Percentiles rank a stretch among this genome's conserved stretches.
These are phyloP conservation scores for Cyberlindnera veronae DNA, from an alignment of 805 yeast species.

Conservation along the genomic window DNA sequence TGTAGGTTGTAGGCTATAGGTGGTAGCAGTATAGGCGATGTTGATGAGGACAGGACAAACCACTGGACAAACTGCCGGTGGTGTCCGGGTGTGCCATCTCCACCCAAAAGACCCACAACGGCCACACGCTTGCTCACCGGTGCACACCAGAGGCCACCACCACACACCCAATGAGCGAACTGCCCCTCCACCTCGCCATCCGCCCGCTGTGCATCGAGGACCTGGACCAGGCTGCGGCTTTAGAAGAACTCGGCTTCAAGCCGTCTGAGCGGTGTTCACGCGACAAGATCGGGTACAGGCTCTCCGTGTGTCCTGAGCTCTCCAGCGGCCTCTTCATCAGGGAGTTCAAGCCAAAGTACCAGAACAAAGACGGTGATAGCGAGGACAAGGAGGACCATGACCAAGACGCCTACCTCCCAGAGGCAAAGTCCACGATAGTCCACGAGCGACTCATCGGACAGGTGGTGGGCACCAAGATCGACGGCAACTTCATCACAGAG, in stretches of 20 bases:
- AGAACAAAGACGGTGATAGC: slow-evolving; percentile 12
- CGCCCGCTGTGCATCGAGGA: slow-evolving; percentile 83
- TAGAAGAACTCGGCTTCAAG: slow-evolving; percentile 71
- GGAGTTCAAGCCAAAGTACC: slow-evolving; percentile 39
- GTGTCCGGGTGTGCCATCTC: slow-evolving; percentile 5
- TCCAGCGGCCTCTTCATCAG: slow-evolving; percentile 85
- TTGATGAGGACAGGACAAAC: background rate
- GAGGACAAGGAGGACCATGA: slow-evolving; percentile 25
- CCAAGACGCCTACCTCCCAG: slow-evolving; percentile 26
- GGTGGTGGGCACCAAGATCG: slow-evolving; percentile 71
- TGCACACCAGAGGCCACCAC: background rate
- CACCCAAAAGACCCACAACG: background rate
- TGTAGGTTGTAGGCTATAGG: too few species aligned
- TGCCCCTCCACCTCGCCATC: slow-evolving; percentile 60
- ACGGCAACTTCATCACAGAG: slow-evolving; percentile 46
- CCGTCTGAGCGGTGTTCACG: slow-evolving; percentile 62
- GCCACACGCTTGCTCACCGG: background rate
- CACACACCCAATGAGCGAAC: slow-evolving; percentile 21
- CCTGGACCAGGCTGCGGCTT: slow-evolving; percentile 50
- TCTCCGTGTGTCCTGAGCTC: slow-evolving; percentile 83
- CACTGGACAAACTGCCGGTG: background rate
- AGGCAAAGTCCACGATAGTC: slow-evolving; percentile 35
- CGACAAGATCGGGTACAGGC: slow-evolving; percentile 66
- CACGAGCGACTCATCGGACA: slow-evolving; percentile 75
- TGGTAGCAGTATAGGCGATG: too few species aligned